Base-by-base conservation (phyloP, 2,329 filamentous ascomycete genomes). In the Incumbomyces delicatus region DNA sequence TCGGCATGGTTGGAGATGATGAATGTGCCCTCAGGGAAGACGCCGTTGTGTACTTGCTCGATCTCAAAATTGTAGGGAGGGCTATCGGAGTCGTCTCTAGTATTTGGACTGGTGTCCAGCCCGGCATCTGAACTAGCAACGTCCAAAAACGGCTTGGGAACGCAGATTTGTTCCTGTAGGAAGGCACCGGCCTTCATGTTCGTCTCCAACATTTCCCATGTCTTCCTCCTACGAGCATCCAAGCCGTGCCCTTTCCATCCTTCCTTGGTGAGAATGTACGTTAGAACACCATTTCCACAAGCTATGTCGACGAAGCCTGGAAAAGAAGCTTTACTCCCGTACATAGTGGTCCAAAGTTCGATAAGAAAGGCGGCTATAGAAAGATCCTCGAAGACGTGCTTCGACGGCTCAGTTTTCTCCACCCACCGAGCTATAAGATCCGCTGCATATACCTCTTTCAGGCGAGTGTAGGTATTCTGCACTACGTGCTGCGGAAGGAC, bases 1-100 rank as follows among this genome's bases (percentile, higher is more conserved):
- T 98, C 92, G 10, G 90, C 90, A 63, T 98, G 92, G 61, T 98
- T 98, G 41, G 88, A 94, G 53, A 98, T 84, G 58, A 98, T 87
- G 64, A 98, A 98, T 0, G 87, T 94, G 22, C 80, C 79, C 13
- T 65, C 62, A 0, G 78, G 73, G 59, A 96, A 95, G 8, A 72
- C 59, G 31, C 90, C 92, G 51, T 61, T 58, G 38, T 66, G 63
- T 7, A 59, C 57, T 11, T 53, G 44, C 27, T 40, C 30, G 6
- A 12, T 27, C 2, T 33, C 37, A 2, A 40, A n/a, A 46, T 17
- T 27, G 20, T 20, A 20, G 14, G 44, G 17, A 2, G 38, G 40
- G 22, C 8, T 27, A 27, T 8, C 8, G 4, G 8, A 5, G 22
- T 8, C 22, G 22, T 27, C 22, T 4, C 8, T 8, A 8, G 22